Evolutionary conservation across 371 early-diverging fungal genomes (phyloP), one percentile per base, ranked within the genome.

Genomic region (Paraphysoderma sedebokerense): DNA sequence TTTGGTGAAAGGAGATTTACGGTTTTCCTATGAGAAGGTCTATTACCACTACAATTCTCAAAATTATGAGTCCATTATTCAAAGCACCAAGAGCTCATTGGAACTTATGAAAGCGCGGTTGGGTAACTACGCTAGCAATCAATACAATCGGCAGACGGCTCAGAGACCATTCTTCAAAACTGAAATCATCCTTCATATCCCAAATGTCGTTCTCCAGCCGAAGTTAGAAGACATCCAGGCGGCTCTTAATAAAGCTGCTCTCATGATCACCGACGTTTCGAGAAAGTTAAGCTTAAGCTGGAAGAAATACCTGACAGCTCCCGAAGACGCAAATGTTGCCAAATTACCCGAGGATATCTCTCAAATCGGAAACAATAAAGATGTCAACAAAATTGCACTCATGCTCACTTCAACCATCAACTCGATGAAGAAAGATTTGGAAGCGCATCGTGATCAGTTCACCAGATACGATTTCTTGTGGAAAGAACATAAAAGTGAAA

Each of bases 311-410:
- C 54, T 70, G 30, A 51, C 47, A 20, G 42, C 56, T 11, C 63
- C 62, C 2, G 72, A 69, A 41, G 57, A 57, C 29, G 54, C 47
- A n/a, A 22, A 9, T 28, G 57, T 58, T 8, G 61, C 60, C 9
- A 67, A 61, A 8, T 56, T 52, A 15, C 68, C 71, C 3, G 76
- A 75, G 55, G 71, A 71, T 55, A 68, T 63, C 30, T 51, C 70
- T 15, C 72, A 70, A 50, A 68, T 75, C 19, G 63, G 73, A 36
- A 71, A 68, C 60, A 75, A 75, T 68, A 75, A 75, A 51, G 76
- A 75, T 49, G 70, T 75, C 11, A 32, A 60, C 44, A 75, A 75
- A 46, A 68, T 71, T 17, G 54, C 67, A 11, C 51, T 68, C 48
- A 62, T 65, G 49, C 55, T 75, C 4, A 58, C 54, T 35, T 65